Conservation (phyloP, 1,139 yeast genomes). For the Geotrichum candidum region DNA sequence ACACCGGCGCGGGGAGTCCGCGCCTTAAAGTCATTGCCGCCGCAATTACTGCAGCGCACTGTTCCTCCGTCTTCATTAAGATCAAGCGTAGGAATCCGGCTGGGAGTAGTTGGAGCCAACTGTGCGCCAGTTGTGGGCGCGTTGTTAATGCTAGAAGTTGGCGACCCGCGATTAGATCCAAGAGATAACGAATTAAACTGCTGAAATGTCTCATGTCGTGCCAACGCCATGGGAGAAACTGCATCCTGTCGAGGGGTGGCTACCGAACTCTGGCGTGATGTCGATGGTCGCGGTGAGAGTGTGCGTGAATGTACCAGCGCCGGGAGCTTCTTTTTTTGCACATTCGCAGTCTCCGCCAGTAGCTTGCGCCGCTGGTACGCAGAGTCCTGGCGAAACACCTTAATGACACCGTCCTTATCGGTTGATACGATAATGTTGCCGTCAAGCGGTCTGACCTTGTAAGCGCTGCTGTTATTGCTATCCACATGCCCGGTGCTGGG, state of each 20-base stretch:
- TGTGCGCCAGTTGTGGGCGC: neutral
- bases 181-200: neutral
- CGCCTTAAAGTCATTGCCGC: neutral
- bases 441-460: constrained; percentile 20
- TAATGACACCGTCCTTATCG: constrained; percentile 64
- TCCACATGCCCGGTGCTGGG: neutral
- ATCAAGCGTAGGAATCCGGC: neutral
- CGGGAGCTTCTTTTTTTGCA: constrained; percentile 5
- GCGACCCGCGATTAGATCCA: neutral
- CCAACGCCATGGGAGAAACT: neutral
- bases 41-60: neutral
- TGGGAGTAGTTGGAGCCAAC: neutral
- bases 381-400: constrained; percentile 76
- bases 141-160: neutral
- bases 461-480: neutral
- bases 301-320: neutral
- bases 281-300: neutral
- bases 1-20: neutral
- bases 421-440: constrained; percentile 63
- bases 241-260: neutral
- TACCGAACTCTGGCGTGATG: neutral
- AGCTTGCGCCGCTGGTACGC: constrained; percentile 38
- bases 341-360: constrained; percentile 1
- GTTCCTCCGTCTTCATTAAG: neutral
- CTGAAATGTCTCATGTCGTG: neutral